Base-by-base conservation (phyloP, 306 rosid genomes). In the Albizia julibrissin region DNA sequence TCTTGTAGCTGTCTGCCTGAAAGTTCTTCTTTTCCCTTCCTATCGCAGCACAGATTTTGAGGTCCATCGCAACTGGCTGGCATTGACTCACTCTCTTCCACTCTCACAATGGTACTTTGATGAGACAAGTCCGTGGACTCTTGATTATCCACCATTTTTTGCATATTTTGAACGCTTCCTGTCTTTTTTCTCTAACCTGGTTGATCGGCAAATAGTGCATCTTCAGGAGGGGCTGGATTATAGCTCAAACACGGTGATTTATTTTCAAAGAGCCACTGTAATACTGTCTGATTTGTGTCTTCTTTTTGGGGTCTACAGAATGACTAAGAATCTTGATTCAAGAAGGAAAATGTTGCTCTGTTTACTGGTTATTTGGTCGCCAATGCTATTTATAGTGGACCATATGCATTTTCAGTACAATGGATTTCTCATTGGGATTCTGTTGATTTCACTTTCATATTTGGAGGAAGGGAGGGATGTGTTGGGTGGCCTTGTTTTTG, bases 321-420 rank as follows among this genome's bases (percentile, higher is more conserved):
- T 89, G 83, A 86, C 86, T 12, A 61, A 78, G 62, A 91, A 84
- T 61, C 72, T 85, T 86, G 90, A 88, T 85, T 89, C 87, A 8
- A 71, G 77, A 71, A 91, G 84, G 88, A 85, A 84, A 84, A 89
- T 77, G 42, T 44, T 91, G 87, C 84, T 91, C 67, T 93, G 95
- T 88, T 86, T 84, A 10, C 85, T 91, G 91, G 83, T 92, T 78
- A 69, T 95, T 80, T 93, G 99, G 97, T 95, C 96, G n/a, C 99
- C 98, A 0, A 86, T 91, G 92, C 92, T 95, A 78, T 75, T 95
- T 75, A 85, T 92, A 66, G 98, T 95, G 77, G 99, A 95, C 78
- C 97, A 92, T 79, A 14, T 95, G 85, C 98, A 95, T 87, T 93
- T 95, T 65, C 99, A 91, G 91, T 92, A 93, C 77, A 95, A 95